Base-by-base conservation (phyloP, 1,284 basidiomycete genomes). In the Cryptococcus wingfieldii region DNA sequence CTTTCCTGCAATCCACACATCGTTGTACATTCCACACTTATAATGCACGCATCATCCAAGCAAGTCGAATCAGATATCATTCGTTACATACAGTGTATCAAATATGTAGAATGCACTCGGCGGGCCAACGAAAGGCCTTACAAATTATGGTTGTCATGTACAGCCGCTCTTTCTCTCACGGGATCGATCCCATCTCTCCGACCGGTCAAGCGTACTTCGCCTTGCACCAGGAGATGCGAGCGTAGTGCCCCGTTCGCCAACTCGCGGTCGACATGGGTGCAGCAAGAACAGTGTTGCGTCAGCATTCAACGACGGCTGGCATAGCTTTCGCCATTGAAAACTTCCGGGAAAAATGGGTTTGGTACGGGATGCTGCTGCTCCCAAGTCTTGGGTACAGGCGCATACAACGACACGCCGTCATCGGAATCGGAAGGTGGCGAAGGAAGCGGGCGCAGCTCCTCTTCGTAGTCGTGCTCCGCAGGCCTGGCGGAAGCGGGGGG, bases 401-500 rank as follows among this genome's bases (percentile, higher is more conserved):
- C 55, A 27, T 54, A 43, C 12, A 60, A 41, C 31, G 31, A 34
- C 31, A 34, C 31, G 31, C 31, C 31, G 31, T 34, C 31, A 10
- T 34, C 31, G 31, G 31, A 34, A 34, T 10, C 31, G 28, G 52
- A 49, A 19, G 25, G 9, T 10, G 54, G 13, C 12, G 39, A 47
- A 23, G 64, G 61, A 13, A 68, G 54, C 13, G 65, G 64, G 27
- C 64, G 50, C 44, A 39, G 53, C 8, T 19, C 38, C 8, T 25
- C 19, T 27, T 53, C 48, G 28, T 23, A 47, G 16, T 62, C 63
- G 18, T 54, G 37, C 23, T 51, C 54, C 3, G 60, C 62, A 13
- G 43, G 48, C 18, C 63, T 55, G 2, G 64, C 58, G 7, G 65
- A 64, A 12, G 68, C 62, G 4, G 67, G 65, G 0, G 62, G 53